Conservation (phyloP, 1,139 yeast species). For the Scheffersomyces illinoinensis region DNA sequence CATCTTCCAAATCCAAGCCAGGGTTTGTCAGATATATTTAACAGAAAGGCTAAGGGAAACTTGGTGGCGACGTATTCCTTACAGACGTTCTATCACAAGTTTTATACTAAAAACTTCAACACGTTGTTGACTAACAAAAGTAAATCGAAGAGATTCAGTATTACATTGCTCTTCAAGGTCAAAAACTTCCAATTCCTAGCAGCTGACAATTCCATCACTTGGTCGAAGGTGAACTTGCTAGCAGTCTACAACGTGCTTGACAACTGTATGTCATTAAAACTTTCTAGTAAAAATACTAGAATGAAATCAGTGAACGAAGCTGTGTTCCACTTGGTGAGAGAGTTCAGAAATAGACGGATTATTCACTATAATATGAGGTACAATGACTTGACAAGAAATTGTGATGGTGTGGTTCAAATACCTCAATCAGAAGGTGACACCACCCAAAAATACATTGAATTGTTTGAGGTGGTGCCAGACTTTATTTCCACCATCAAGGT, state of each 20-base stretch:
- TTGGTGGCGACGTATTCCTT: slow-evolving; percentile 23
- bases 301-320: slow-evolving; percentile 40
- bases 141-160: slow-evolving; percentile 6
- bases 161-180: slow-evolving; percentile 25
- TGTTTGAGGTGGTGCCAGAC: slow-evolving; percentile 35
- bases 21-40: slow-evolving; percentile 16
- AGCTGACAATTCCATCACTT: slow-evolving; percentile 30
- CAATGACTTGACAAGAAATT: slow-evolving; percentile 11
- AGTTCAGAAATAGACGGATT: slow-evolving; percentile 31
- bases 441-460: slow-evolving; percentile 14
- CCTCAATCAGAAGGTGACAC: background rate
- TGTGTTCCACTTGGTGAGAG: slow-evolving; percentile 39
- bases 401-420: background rate
- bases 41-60: slow-evolving; percentile 32
- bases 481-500: slow-evolving; percentile 28
- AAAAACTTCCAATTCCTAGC: slow-evolving; percentile 33
- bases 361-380: slow-evolving; percentile 28
- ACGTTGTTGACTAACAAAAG: slow-evolving; percentile 6
- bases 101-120: slow-evolving; percentile 28
- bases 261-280: slow-evolving; percentile 22
- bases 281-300: slow-evolving; percentile 28
- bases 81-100: slow-evolving; percentile 27
- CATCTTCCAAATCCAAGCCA: slow-evolving; percentile 30
- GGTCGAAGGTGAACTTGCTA: slow-evolving; percentile 32
- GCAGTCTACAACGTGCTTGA: slow-evolving; percentile 26